Evolutionary conservation across 2,329 filamentous ascomycete genomes (phyloP).

Genomic region (Blastomyces parvus): DNA sequence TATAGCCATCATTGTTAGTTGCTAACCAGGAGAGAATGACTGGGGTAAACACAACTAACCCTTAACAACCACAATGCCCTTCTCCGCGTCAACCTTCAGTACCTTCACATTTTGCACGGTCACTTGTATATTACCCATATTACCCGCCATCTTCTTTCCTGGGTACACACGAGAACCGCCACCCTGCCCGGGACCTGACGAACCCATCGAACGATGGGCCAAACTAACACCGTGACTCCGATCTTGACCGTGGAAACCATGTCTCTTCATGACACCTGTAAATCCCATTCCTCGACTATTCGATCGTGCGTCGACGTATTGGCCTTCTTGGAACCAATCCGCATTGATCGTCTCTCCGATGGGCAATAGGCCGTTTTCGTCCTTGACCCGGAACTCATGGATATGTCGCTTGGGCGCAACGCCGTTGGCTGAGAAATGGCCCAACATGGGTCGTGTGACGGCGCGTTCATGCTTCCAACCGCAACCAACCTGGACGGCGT

Average conservation of each 20-base stretch:
- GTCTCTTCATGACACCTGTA: conserved; percentile 94
- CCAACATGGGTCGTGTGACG: conserved; percentile 70
- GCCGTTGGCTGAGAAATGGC: conserved; percentile 75
- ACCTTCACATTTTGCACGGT: conserved; percentile 89
- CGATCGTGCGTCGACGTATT: conserved; percentile 77
- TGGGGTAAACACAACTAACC: conserved; percentile 41
- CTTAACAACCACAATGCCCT: conserved; percentile 80
- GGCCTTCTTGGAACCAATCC: conserved; percentile 84
- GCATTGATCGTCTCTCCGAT: conserved; percentile 69
- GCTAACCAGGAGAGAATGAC: conserved; percentile 5
- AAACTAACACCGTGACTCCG: conserved; percentile 92
- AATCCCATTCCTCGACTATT: conserved; percentile 84
- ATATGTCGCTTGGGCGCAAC: conserved; percentile 77
- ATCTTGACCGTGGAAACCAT: conserved; percentile 80
- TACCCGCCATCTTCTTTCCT: conserved; percentile 95
- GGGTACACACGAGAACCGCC: conserved; percentile 85
- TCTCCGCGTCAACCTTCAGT: conserved; percentile 74
- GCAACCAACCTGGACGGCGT: conserved; percentile 78
- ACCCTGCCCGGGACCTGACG: conserved; percentile 79
- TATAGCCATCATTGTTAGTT: conserved; percentile 8
- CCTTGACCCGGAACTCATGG: conserved; percentile 76
- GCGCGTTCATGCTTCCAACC: conserved; percentile 66
- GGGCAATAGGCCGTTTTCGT: conserved; percentile 60
- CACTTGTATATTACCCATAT: conserved; percentile 82
- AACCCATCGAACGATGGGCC: conserved; percentile 87